Conservation (phyloP, 2,329 filamentous ascomycete species). For the Colletotrichum tofieldiae region DNA sequence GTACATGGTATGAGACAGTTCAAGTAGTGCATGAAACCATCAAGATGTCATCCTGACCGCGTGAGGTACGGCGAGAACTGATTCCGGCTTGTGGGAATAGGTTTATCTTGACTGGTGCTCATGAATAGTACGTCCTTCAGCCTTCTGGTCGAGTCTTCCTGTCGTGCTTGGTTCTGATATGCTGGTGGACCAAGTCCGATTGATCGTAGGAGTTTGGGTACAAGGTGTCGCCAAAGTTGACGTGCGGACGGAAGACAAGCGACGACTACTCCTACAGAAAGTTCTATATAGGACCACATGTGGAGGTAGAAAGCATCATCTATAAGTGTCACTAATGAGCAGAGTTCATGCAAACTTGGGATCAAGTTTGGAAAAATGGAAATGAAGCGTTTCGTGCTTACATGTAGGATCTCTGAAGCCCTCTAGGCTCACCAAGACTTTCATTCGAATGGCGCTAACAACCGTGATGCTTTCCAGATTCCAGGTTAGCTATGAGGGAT, state of each 20-base stretch:
- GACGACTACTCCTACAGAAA: conserved; percentile 61
- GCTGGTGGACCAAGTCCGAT: background rate
- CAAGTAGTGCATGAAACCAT: background rate
- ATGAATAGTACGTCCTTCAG: conserved; percentile 3
- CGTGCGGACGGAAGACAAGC: conserved; percentile 54
- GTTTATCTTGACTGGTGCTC: background rate
- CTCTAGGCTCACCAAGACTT: conserved; percentile 56
- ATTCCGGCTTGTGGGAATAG: background rate
- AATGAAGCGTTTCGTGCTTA: conserved; percentile 54
- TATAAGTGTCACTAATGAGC: background rate
- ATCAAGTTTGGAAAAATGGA: conserved; percentile 57
- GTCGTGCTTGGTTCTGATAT: background rate
- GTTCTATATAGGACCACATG: conserved; percentile 63
- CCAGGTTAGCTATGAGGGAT: conserved; percentile 2
- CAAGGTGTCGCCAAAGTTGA: conserved; percentile 28
- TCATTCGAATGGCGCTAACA: conserved; percentile 56
- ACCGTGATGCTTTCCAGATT: conserved; percentile 51
- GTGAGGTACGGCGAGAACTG: background rate
- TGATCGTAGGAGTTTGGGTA: conserved; percentile 9
- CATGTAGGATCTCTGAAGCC: conserved; percentile 55
- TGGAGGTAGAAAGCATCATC: conserved; percentile 58
- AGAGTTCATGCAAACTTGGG: conserved; percentile 53
- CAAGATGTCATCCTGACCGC: background rate
- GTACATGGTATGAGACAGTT: background rate
- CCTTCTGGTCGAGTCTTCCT: conserved; percentile 8